Percentiles rank a stretch among this genome's conserved stretches.
These are phyloP conservation scores for Lithocarpus polystachyus DNA, from an alignment of 306 rosid species.

Conservation along the genomic window DNA sequence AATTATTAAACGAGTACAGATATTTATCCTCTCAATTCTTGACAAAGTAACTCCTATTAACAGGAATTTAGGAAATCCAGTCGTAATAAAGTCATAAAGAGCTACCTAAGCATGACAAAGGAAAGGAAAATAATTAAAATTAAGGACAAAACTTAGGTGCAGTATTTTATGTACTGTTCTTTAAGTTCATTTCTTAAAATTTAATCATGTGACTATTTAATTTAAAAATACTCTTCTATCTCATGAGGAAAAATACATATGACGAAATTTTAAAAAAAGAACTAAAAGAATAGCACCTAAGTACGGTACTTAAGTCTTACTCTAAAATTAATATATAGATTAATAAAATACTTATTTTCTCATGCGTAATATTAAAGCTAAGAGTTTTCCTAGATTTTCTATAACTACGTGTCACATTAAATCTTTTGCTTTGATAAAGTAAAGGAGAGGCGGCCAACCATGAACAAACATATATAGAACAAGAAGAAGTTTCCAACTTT, in stretches of 20 bases:
- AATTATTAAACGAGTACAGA: not conserved
- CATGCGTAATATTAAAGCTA: conserved; percentile 4
- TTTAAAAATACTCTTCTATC: no score
- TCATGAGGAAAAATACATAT: no score
- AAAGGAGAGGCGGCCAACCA: conserved; percentile 45
- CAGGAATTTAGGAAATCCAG: not conserved
- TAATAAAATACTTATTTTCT: not conserved
- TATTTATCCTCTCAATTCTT: not conserved
- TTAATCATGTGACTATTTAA: no score
- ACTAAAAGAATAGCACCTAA: no score
- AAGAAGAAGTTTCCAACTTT: conserved; percentile 26
- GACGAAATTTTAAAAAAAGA: no score
- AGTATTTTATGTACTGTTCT: no score
- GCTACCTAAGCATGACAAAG: conserved; percentile 14
- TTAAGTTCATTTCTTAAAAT: no score
- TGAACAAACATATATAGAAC: conserved; percentile 42
- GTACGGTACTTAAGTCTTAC: no score
- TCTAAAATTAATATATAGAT: not conserved
- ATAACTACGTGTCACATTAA: conserved; percentile 3
- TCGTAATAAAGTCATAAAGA: not conserved
- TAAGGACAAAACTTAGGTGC: no score
- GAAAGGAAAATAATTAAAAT: not conserved
- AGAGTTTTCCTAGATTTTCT: not conserved
- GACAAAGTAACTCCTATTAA: not conserved
- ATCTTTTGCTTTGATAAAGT: not conserved